Evolutionary conservation across 2,329 filamentous ascomycete genomes (phyloP).

Genomic region (Trichophyton schoenleinii): DNA sequence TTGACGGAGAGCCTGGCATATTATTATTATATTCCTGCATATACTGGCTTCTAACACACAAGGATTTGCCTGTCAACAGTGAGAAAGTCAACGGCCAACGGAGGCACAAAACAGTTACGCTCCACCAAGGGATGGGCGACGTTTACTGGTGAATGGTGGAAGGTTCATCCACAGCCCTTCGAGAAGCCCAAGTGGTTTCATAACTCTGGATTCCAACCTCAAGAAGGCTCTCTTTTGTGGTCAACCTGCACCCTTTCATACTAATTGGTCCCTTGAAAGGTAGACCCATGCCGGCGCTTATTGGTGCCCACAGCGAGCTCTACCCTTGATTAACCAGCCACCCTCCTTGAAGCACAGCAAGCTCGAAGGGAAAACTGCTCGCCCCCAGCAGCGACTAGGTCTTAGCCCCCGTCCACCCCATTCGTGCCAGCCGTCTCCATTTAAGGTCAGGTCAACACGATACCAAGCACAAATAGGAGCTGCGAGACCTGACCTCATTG

Average conservation of each 20-base stretch:
- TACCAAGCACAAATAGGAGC: conserved; percentile 7
- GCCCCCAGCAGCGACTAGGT: background rate
- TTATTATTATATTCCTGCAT: background rate
- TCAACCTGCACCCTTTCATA: background rate
- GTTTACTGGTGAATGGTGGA: background rate
- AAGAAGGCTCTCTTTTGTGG: background rate
- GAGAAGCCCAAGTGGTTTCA: conserved; percentile 2
- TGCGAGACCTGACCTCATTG: background rate
- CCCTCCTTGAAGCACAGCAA: background rate
- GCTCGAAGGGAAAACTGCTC: background rate
- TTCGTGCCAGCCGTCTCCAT: conserved; percentile 2
- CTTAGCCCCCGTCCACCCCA: conserved; percentile 1
- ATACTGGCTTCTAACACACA: background rate
- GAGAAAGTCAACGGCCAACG: background rate
- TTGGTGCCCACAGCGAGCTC: conserved; percentile 6
- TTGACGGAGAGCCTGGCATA: background rate
- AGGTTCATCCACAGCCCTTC: background rate
- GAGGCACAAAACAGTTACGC: background rate
- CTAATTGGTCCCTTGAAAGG: conserved; percentile 3
- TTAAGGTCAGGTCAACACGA: conserved; percentile 1
- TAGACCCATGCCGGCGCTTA: conserved; percentile 11
- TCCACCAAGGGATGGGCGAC: background rate
- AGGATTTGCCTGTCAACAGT: background rate
- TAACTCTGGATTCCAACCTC: background rate
- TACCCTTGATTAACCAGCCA: conserved; percentile 10